These are phyloP conservation scores for Stachybotrys echinatus DNA, from an alignment of 2,329 filamentous ascomycete species.

Conservation along the genomic window DNA sequence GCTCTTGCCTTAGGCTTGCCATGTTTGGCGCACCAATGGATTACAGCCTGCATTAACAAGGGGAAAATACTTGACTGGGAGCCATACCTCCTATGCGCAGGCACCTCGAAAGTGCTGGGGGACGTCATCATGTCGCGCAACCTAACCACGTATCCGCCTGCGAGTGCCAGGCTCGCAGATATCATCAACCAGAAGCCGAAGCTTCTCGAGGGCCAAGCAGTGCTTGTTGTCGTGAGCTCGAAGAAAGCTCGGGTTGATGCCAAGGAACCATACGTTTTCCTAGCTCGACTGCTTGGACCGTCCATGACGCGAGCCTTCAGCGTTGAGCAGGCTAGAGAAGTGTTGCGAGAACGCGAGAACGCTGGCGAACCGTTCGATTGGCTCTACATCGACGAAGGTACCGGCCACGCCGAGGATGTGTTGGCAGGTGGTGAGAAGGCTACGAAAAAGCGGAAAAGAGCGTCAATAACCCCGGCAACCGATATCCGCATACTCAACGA, in stretches of 20 bases:
- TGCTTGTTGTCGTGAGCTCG: constrained; percentile 63
- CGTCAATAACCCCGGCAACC: constrained; percentile 28
- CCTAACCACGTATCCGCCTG: constrained; percentile 55
- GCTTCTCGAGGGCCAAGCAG: constrained; percentile 57
- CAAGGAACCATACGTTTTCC: constrained; percentile 70
- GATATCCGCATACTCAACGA: constrained; percentile 67
- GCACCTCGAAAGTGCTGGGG: constrained; percentile 70
- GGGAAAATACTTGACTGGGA: constrained; percentile 65
- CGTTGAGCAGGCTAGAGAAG: constrained; percentile 56
- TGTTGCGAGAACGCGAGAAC: constrained; percentile 47
- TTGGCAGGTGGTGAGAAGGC: constrained; percentile 23
- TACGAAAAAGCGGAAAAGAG: constrained; percentile 36
- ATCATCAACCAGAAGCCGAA: constrained; percentile 57
- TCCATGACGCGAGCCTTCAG: constrained; percentile 62
- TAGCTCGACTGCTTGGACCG: constrained; percentile 74
- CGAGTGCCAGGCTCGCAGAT: constrained; percentile 47
- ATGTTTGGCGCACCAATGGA: constrained; percentile 78
- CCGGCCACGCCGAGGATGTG: constrained; percentile 46
- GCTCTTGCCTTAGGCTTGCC: constrained; percentile 86
- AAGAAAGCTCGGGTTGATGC: constrained; percentile 56
- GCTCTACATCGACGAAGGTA: constrained; percentile 71
- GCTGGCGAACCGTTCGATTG: constrained; percentile 58
- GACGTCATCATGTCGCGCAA: constrained; percentile 73
- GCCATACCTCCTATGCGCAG: constrained; percentile 79
- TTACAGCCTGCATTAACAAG: constrained; percentile 63